Conservation (phyloP, 805 yeast genomes). For the Grigorovia humatica region DNA sequence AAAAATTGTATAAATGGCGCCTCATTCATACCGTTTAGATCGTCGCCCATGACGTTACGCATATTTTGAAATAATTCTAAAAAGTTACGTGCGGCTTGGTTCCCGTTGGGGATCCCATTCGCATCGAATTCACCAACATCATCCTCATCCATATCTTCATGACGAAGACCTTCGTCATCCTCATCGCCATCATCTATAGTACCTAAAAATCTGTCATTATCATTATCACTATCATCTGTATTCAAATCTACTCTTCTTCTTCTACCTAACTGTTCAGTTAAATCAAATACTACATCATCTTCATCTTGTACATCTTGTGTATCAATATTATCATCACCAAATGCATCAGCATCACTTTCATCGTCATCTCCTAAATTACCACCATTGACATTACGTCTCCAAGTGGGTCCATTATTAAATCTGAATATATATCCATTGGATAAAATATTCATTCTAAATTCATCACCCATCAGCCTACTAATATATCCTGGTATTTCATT, state of each 20-base stretch:
- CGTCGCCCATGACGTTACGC: slow-evolving; percentile 15
- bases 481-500: slow-evolving; percentile 46
- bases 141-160: slow-evolving; percentile 14
- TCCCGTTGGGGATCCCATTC: slow-evolving; percentile 8
- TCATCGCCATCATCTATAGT: neutral
- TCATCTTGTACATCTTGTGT: slow-evolving; percentile 1
- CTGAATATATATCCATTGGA: slow-evolving; percentile 20
- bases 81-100: slow-evolving; percentile 11
- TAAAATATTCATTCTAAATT: slow-evolving; percentile 22
- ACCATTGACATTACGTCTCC: slow-evolving; percentile 11
- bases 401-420: slow-evolving; percentile 19
- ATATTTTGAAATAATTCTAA: slow-evolving; percentile 21
- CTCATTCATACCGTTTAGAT: slow-evolving; percentile 6
- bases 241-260: neutral
- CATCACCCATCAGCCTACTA: slow-evolving; percentile 30
- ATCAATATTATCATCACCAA: slow-evolving; percentile 10
- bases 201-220: too few species aligned
- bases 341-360: slow-evolving; percentile 17
- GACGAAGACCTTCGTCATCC: slow-evolving; percentile 1
- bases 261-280: neutral
- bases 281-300: neutral
- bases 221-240: neutral
- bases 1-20: slow-evolving; percentile 16
- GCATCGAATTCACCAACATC: slow-evolving; percentile 11
- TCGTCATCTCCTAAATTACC: slow-evolving; percentile 2